phyloP scores from a whole-genome alignment of 2,329 filamentous ascomycete species.

The Thyridium curvatum region DNA sequence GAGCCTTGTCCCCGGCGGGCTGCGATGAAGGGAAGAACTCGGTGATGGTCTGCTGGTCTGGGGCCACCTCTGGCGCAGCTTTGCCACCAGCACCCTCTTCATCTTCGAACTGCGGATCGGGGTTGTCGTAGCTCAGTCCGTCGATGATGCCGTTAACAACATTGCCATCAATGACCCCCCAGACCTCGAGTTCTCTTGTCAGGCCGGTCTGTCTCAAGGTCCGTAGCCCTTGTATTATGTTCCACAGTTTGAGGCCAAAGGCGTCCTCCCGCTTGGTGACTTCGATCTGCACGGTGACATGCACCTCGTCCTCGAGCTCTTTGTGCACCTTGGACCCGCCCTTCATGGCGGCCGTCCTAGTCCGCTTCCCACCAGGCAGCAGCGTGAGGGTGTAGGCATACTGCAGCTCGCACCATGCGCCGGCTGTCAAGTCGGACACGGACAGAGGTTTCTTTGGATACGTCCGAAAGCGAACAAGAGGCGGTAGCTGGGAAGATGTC shows the following conservation, averaged over 20 bases:
- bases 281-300: constrained; percentile 67
- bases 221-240: constrained; percentile 78
- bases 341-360: constrained; percentile 75
- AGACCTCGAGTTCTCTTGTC: constrained; percentile 74
- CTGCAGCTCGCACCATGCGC: constrained; percentile 93
- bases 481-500: constrained; percentile 40
- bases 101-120: constrained; percentile 64
- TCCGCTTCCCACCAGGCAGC: constrained; percentile 65
- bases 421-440: constrained; percentile 81
- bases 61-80: not conserved
- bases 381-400: constrained; percentile 82
- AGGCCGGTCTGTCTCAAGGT: constrained; percentile 64
- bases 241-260: constrained; percentile 83
- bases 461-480: constrained; percentile 68
- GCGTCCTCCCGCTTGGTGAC: constrained; percentile 71
- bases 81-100: constrained; percentile 19
- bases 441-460: constrained; percentile 73
- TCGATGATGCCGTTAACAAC: constrained; percentile 89
- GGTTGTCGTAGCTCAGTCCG: constrained; percentile 70
- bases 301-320: constrained; percentile 77
- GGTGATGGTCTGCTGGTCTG: constrained; percentile 11
- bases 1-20: not conserved
- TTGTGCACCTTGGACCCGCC: constrained; percentile 75
- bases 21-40: constrained; percentile 9
- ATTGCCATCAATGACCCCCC: constrained; percentile 77